phyloP scores from a whole-genome alignment of 2,329 filamentous ascomycete species.

The Cytospora paraplurivora region DNA sequence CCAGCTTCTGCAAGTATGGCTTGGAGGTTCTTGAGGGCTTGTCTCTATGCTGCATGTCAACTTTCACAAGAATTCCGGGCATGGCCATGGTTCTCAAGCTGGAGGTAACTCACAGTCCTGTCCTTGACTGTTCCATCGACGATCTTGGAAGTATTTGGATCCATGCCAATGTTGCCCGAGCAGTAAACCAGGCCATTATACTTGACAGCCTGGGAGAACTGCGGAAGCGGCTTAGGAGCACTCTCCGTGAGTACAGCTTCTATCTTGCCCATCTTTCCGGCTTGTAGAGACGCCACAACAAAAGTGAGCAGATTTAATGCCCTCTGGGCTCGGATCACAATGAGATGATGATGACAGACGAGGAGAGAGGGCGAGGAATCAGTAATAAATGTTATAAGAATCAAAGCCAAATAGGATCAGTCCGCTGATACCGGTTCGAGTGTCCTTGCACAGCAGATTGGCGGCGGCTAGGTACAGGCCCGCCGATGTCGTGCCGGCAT shows the following conservation, averaged over 20 bases:
- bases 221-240: slow-evolving; percentile 54
- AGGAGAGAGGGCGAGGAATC: background rate
- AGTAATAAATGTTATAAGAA: background rate
- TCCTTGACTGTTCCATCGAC: slow-evolving; percentile 60
- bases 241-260: slow-evolving; percentile 48
- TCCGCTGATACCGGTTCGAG: background rate
- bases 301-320: background rate
- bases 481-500: slow-evolving; percentile 21
- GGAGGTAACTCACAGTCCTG: slow-evolving; percentile 45
- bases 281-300: background rate
- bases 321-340: background rate
- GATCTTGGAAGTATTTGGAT: slow-evolving; percentile 55
- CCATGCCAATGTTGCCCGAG: slow-evolving; percentile 63
- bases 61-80: slow-evolving; percentile 10
- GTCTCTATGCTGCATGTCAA: slow-evolving; percentile 42
- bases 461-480: slow-evolving; percentile 11
- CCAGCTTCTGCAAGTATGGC: slow-evolving; percentile 63
- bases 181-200: slow-evolving; percentile 71
- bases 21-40: slow-evolving; percentile 60
- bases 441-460: background rate
- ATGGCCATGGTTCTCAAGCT: too few species aligned
- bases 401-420: too few species aligned
- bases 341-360: background rate
- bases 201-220: slow-evolving; percentile 63
- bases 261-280: slow-evolving; percentile 21